Percentiles rank a stretch among this genome's conserved stretches.
These are phyloP conservation scores for Kodamaea alishanica DNA, from an alignment of 1,139 yeast genomes.

Conservation along the genomic window DNA sequence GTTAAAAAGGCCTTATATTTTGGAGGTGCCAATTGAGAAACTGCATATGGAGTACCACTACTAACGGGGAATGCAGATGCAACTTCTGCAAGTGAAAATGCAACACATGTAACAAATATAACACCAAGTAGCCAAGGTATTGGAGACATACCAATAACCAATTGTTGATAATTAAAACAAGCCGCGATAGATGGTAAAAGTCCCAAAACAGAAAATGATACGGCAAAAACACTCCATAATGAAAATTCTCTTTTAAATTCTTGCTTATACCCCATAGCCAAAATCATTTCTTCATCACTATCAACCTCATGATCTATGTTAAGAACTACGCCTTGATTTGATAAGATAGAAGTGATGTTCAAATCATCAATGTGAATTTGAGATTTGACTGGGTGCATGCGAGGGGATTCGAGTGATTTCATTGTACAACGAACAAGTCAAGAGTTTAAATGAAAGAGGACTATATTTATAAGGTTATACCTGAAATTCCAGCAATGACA, in stretches of 20 bases:
- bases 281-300: constrained; percentile 52
- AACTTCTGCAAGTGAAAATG: constrained; percentile 46
- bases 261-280: constrained; percentile 69
- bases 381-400: constrained; percentile 30
- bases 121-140: constrained; percentile 55
- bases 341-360: constrained; percentile 35
- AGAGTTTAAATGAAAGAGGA: too few species aligned
- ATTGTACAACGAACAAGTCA: too few species aligned
- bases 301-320: constrained; percentile 47
- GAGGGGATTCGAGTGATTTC: too few species aligned
- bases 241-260: constrained; percentile 71
- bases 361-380: constrained; percentile 41
- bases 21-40: constrained; percentile 51
- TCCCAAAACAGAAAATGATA: constrained; percentile 70
- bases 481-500: too few species aligned
- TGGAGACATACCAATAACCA: constrained; percentile 51
- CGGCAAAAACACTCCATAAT: constrained; percentile 59
- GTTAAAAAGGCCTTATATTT: constrained; percentile 52
- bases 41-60: constrained; percentile 50
- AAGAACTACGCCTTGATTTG: constrained; percentile 36
- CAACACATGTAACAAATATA: constrained; percentile 48
- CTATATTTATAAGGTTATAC: too few species aligned
- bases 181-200: constrained; percentile 68
- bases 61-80: constrained; percentile 48
- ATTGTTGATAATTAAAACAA: constrained; percentile 50